Evolutionary conservation across 352 stramenopile species (phyloP).

Genomic region (Pythium coloratum): DNA sequence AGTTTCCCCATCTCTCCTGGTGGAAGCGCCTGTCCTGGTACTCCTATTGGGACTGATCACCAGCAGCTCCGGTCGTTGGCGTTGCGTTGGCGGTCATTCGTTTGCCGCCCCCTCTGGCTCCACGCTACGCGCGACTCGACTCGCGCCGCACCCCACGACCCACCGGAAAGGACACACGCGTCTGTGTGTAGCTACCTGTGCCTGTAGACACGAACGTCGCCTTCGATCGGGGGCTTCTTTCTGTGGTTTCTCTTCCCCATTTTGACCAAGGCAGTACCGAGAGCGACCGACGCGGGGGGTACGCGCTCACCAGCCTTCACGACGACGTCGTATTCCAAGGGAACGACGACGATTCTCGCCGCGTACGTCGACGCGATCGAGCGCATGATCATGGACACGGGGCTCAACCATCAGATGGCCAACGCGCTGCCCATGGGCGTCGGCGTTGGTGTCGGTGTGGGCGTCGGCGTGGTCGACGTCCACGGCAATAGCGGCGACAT

Average conservation of each 20-base stretch:
- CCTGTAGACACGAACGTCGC: no score
- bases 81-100: neutral
- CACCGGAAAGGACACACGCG: no score
- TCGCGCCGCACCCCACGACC: neutral
- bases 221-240: no score
- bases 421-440: constrained; percentile 18
- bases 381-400: constrained; percentile 31
- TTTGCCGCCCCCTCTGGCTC: neutral
- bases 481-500: constrained; percentile 57
- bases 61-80: neutral
- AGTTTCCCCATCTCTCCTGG: neutral
- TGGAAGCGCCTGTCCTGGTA: neutral
- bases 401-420: constrained; percentile 16
- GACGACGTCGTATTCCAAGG: constrained; percentile 23
- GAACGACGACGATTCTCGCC: constrained; percentile 24
- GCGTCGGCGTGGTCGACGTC: constrained; percentile 36
- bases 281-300: constrained; percentile 1
- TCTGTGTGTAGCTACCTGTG: no score
- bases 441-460: constrained; percentile 10
- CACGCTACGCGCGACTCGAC: neutral
- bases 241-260: no score
- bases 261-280: neutral
- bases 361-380: constrained; percentile 28
- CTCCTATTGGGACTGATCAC: neutral
- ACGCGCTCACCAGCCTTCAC: constrained; percentile 7